Evolutionary conservation across 306 rosid genomes (phyloP).

Genomic region (Cotoneaster glaucophyllus): DNA sequence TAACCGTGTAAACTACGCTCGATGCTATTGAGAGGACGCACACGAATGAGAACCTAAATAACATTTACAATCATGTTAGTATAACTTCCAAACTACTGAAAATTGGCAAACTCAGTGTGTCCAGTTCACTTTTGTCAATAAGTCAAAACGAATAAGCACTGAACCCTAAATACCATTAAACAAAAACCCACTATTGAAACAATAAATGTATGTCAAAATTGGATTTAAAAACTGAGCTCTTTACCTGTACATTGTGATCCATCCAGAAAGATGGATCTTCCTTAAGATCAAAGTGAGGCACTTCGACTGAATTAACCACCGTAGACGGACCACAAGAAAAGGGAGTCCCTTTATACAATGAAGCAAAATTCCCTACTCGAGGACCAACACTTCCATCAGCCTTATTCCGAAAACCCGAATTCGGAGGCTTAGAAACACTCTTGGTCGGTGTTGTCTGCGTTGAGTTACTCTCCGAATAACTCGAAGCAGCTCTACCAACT

Average conservation of each 20-base stretch:
- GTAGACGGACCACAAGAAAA: constrained; percentile 36
- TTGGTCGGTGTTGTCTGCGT: constrained; percentile 78
- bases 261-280: constrained; percentile 96
- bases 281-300: constrained; percentile 93
- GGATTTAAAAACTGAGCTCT: neutral
- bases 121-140: neutral
- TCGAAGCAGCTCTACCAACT: constrained; percentile 33
- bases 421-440: constrained; percentile 71
- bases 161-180: neutral
- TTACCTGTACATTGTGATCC: constrained; percentile 93
- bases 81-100: constrained; percentile 11
- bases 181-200: neutral
- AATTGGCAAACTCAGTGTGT: neutral
- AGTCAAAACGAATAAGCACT: neutral
- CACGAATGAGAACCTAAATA: constrained; percentile 75
- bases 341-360: constrained; percentile 73
- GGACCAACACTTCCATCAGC: constrained; percentile 51
- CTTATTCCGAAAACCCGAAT: constrained; percentile 53
- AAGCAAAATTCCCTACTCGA: constrained; percentile 51
- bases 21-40: constrained; percentile 91
- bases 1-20: constrained; percentile 58
- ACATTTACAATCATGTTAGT: constrained; percentile 13
- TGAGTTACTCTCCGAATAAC: constrained; percentile 66
- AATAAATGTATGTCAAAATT: neutral
- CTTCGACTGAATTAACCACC: constrained; percentile 71